Base-by-base conservation (phyloP, 371 early-diverging fungal species). In the Mucor racemosus region DNA sequence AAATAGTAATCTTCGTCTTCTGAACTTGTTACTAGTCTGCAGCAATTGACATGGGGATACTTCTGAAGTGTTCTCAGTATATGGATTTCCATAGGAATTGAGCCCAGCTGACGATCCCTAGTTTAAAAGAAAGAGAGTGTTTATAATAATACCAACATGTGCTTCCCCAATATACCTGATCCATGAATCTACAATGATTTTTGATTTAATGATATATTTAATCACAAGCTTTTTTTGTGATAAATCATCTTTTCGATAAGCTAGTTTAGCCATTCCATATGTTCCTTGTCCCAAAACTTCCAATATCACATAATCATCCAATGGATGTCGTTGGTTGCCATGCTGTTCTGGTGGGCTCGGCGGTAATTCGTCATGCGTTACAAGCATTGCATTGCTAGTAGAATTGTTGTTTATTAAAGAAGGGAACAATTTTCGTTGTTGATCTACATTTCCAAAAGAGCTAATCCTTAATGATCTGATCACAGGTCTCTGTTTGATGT, bases 1-100 rank as follows among this genome's bases (percentile, higher is more conserved):
- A 88, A 92, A 42, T 87, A 92, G 65, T 81, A 82, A 48, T 87
- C 83, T 10, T 88, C 86, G 56, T 91, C 92, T 67, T 89, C 89
- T 63, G 84, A 76, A 60, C 76, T 83, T 10, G 81, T 80, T 31
- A 78, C 83, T 81, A 92, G 72, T 13, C 75, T 69, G 17, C 87
- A 86, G 62, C 91, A 87, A 65, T 90, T 86, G 9, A 77, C 76
- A 58, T 91, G 90, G 1, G 86, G 88, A 41, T 79, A 50, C 38
- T 78, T 74, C 58, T 85, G 72, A 7, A 91, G 71, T 14, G 85
- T 85, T 53, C 84, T 80, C 58, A 92, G 69, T 34, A 91, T 88
- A 50, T 89, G 88, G 11, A 90, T 88, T 65, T 92, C 93, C 54
- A 86, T 65, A 4, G 93, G 93, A 11, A 92, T 79, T 67, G 79